phyloP scores from a whole-genome alignment of 257 asterid species.

The Fraxinus excelsior region DNA sequence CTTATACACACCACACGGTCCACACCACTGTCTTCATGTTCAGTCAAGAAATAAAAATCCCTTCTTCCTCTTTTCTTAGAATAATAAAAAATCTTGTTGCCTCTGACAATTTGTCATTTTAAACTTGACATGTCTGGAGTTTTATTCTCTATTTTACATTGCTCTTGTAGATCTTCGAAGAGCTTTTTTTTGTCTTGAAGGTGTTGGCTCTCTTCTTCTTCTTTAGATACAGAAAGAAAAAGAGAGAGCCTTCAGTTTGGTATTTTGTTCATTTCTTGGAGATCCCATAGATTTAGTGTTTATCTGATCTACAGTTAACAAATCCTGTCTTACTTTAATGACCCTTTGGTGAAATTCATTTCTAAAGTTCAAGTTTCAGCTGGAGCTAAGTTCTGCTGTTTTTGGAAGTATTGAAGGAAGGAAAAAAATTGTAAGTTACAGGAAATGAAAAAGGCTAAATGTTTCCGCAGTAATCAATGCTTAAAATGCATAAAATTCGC shows the following conservation, averaged over 20 bases:
- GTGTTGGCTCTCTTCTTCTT: conserved; percentile 27
- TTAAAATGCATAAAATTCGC: conserved; percentile 4
- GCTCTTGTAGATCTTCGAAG: background rate
- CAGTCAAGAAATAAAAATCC: background rate
- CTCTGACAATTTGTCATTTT: background rate
- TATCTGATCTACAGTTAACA: background rate
- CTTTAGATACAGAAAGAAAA: conserved; percentile 14
- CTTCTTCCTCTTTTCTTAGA: background rate
- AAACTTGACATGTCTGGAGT: background rate
- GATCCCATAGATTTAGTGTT: background rate
- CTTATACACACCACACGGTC: background rate
- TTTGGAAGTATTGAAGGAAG: conserved; percentile 17
- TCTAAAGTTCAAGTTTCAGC: conserved; percentile 12
- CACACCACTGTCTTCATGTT: background rate
- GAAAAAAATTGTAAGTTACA: background rate
- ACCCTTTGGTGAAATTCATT: background rate
- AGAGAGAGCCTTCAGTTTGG: conserved; percentile 8
- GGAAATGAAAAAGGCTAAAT: conserved; percentile 5
- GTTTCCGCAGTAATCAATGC: conserved; percentile 10
- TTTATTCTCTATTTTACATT: background rate
- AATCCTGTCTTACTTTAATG: background rate
- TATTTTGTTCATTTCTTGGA: background rate
- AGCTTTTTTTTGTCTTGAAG: background rate
- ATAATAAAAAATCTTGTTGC: background rate
- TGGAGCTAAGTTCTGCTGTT: background rate